Percentiles rank a stretch among this genome's conserved stretches.
phyloP scores from a whole-genome alignment of 2,329 filamentous ascomycete species.

The Penicillium sp. region DNA sequence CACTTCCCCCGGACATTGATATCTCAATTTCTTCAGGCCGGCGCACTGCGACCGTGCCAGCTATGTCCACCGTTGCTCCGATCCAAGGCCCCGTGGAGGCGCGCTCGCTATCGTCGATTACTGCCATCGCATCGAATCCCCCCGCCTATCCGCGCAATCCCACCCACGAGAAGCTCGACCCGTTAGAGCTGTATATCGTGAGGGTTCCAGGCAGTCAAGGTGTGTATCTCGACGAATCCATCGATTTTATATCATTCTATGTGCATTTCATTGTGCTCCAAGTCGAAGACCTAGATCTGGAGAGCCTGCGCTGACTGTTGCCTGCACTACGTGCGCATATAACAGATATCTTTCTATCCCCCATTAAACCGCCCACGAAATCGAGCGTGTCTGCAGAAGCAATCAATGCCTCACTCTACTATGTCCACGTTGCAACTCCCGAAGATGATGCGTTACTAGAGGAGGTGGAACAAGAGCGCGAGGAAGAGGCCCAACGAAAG shows the following conservation, averaged over 20 bases:
- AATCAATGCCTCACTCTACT: constrained; percentile 86
- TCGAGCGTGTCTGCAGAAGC: constrained; percentile 82
- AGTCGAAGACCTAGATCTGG: constrained; percentile 3
- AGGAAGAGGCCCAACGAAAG: constrained; percentile 31
- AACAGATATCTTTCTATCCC: constrained; percentile 86
- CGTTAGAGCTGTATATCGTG: constrained; percentile 86
- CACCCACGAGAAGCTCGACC: constrained; percentile 68
- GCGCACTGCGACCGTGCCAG: constrained; percentile 32
- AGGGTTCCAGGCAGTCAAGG: constrained; percentile 89
- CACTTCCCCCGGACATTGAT: constrained; percentile 3
- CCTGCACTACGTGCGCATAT: constrained; percentile 15
- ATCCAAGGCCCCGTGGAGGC: constrained; percentile 67
- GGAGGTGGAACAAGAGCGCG: constrained; percentile 43
- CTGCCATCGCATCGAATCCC: constrained; percentile 80
- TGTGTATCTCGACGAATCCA: constrained; percentile 43
- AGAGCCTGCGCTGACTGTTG: constrained; percentile 15
- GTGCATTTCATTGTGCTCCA: not conserved
- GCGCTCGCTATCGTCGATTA: constrained; percentile 78
- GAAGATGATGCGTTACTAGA: constrained; percentile 55
- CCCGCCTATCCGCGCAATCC: constrained; percentile 83
- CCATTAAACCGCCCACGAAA: constrained; percentile 84
- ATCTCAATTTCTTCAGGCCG: constrained; percentile 12
- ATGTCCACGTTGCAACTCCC: constrained; percentile 76
- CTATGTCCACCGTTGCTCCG: constrained; percentile 28
- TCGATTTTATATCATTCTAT: not conserved